Conservation (phyloP, 2,329 filamentous ascomycete species). For the Bipolaris bicolor region DNA sequence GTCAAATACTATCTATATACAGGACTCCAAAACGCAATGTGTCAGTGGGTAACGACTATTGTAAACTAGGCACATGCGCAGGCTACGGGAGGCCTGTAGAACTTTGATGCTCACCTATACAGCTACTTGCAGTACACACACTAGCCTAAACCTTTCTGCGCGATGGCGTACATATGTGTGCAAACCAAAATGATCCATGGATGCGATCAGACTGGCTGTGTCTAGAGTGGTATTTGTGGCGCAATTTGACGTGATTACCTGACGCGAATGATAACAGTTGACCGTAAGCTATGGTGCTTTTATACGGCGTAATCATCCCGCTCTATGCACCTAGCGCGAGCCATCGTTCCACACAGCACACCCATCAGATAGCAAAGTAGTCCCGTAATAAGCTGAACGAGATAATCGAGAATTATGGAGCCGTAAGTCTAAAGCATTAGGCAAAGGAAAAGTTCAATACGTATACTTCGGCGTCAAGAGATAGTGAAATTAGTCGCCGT, state of each 20-base stretch:
- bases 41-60: neutral
- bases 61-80: neutral
- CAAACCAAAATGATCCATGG: neutral
- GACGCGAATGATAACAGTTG: neutral
- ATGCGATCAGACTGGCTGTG: slow-evolving; percentile 1
- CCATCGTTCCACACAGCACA: neutral
- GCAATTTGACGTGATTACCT: neutral
- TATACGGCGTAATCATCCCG: neutral
- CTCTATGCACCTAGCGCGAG: neutral
- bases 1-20: neutral
- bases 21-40: neutral
- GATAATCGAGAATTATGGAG: neutral
- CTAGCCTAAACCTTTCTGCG: neutral
- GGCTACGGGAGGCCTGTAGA: neutral
- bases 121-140: neutral
- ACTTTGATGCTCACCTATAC: neutral
- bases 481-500: neutral
- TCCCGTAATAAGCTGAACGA: neutral
- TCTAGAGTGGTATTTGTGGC: neutral
- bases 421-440: neutral
- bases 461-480: neutral
- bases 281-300: slow-evolving; percentile 1
- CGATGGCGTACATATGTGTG: neutral
- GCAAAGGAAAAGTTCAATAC: neutral
- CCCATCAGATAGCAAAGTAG: neutral